These are phyloP conservation scores for Metschnikowia continentalis DNA, from an alignment of 805 yeast species.

Conservation along the genomic window DNA sequence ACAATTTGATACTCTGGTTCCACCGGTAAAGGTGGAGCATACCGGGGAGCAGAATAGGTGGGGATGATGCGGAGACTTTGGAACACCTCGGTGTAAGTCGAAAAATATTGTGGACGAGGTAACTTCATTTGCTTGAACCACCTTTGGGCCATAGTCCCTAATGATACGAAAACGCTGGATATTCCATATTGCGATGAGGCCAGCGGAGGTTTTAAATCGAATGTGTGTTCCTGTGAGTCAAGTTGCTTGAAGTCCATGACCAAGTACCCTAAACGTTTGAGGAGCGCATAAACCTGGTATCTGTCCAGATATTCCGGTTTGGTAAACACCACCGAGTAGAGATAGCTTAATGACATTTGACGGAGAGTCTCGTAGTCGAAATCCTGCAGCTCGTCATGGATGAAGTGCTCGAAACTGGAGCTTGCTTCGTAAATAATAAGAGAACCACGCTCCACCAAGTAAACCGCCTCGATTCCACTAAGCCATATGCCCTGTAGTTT, in stretches of 20 bases:
- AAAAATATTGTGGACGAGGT: slow-evolving; percentile 20
- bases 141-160: background rate
- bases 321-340: slow-evolving; percentile 51
- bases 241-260: slow-evolving; percentile 26
- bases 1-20: slow-evolving; percentile 31
- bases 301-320: slow-evolving; percentile 39
- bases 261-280: slow-evolving; percentile 76
- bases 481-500: slow-evolving; percentile 41
- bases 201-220: background rate
- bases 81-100: slow-evolving; percentile 22
- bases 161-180: background rate
- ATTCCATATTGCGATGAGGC: background rate
- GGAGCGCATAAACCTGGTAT: slow-evolving; percentile 65
- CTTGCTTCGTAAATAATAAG: slow-evolving; percentile 27
- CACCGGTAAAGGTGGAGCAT: slow-evolving; percentile 2
- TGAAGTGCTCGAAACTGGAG: slow-evolving; percentile 18
- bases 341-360: slow-evolving; percentile 56
- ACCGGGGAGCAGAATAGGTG: slow-evolving; percentile 14
- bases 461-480: slow-evolving; percentile 64
- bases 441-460: slow-evolving; percentile 76
- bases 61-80: slow-evolving; percentile 21
- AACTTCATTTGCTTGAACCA: background rate
- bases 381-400: slow-evolving; percentile 18
- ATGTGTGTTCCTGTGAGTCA: background rate
- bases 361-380: slow-evolving; percentile 23